phyloP scores from a whole-genome alignment of 257 asterid genomes.

The Paulownia fortunei region DNA sequence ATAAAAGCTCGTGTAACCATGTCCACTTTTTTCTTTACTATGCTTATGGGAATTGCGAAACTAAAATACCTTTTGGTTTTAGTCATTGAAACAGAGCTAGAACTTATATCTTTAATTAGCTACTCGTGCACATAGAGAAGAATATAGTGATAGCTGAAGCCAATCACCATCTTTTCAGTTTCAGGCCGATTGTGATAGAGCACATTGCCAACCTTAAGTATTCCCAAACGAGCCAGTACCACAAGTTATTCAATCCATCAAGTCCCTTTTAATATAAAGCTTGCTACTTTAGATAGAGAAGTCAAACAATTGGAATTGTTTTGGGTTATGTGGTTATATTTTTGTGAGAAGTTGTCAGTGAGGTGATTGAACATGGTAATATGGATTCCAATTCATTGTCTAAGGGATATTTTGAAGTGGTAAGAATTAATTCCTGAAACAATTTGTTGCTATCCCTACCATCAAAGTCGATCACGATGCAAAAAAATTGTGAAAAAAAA shows the following conservation, averaged over 20 bases:
- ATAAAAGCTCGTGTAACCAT: no score
- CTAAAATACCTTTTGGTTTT: neutral
- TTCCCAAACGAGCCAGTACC: neutral
- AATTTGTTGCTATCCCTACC: neutral
- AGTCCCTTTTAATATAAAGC: no score
- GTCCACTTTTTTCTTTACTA: no score
- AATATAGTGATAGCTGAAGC: neutral
- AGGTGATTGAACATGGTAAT: slow-evolving; percentile 2
- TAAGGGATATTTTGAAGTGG: neutral
- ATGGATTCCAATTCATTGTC: neutral
- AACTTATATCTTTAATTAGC: neutral
- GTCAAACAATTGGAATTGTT: neutral
- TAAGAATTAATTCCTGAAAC: neutral
- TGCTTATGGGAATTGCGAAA: neutral
- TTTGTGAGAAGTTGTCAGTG: neutral
- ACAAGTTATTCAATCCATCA: no score
- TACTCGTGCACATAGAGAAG: neutral
- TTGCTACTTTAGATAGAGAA: slow-evolving; percentile 15
- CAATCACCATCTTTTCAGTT: slow-evolving; percentile 21
- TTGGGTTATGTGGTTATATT: slow-evolving; percentile 6
- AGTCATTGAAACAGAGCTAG: neutral
- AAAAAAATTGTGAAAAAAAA: no score
- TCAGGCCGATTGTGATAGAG: slow-evolving; percentile 17
- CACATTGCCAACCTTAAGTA: slow-evolving; percentile 1
- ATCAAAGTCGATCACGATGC: neutral